Evolutionary conservation across 75 land plant species (phyloP), one percentile per base, ranked within the genome.

Genomic region (Cunninghamia lanceolata): DNA sequence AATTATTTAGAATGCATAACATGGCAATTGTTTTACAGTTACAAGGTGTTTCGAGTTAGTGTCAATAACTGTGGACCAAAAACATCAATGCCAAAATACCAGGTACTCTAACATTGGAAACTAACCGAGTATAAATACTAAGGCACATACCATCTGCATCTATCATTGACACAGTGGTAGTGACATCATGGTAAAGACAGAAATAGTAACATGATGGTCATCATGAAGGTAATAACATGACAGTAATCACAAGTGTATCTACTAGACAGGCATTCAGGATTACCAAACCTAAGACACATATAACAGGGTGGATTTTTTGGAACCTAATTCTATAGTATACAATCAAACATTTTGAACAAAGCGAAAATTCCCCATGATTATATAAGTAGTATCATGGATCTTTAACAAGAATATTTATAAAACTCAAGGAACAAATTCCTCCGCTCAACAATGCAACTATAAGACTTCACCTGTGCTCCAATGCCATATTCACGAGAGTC

Each of bases 401-500:
- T n/a, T 70, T 30, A 30, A 59, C 25, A 59, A 70, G 14, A 70
- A 70, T 70, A 30, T 66, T 4, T 9, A 70, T 32, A 70, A 70
- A 8, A 68, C 32, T 7, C 3, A 68, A n/a, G 4, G 3, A n/a
- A 4, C 34, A 68, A 70, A 9, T 70, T 70, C 35, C 50, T 46
- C 10, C 50, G 9, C 50, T 46, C 50, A 46, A 46, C 50, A 46
- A 32, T 70, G 8, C 30, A 39, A 79, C 0, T 9, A 79, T 9
- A 79, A 79, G 43, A 53, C 21, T 32, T 83, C 87, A 98, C 99
- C 97, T 98, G 99, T 82, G 99, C 99, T 80, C 97, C 96, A 87
- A 95, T 96, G 0, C 99, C 99, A 89, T 98, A 98, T 85, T 98
- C 99, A 19, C 99, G 94, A 15, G 99, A 93, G 88, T 98, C 99